Evolutionary conservation across 805 yeast genomes (phyloP).

Genomic region (Yamadazyma laniorum): DNA sequence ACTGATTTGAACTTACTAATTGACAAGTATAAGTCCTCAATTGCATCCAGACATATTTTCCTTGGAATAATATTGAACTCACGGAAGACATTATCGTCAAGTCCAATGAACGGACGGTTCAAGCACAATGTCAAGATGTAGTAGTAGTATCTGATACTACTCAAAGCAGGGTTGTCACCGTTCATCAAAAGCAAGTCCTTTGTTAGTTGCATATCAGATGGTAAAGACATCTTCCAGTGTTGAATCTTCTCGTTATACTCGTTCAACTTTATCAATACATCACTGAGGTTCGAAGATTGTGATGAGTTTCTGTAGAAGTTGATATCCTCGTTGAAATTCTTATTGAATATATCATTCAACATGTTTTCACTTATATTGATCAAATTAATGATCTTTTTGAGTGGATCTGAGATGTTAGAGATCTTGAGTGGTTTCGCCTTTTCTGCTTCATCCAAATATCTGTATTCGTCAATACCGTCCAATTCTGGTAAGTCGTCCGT

Average conservation of each 20-base stretch:
- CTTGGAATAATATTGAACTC: slow-evolving; percentile 20
- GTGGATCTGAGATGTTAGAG: slow-evolving; percentile 43
- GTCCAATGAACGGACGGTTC: slow-evolving; percentile 57
- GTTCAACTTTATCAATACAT: slow-evolving; percentile 36
- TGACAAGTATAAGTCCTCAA: slow-evolving; percentile 41
- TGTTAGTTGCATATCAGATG: slow-evolving; percentile 51
- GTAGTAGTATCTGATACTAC: slow-evolving; percentile 55
- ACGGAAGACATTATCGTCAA: slow-evolving; percentile 24
- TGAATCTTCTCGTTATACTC: slow-evolving; percentile 50
- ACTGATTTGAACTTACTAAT: slow-evolving; percentile 34
- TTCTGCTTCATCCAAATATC: slow-evolving; percentile 31
- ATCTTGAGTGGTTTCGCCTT: slow-evolving; percentile 17
- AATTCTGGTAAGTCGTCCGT: slow-evolving; percentile 59
- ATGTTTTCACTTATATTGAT: slow-evolving; percentile 45
- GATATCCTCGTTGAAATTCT: slow-evolving; percentile 29
- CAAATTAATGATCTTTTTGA: slow-evolving; percentile 41
- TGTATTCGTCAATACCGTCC: slow-evolving; percentile 60
- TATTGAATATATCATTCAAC: slow-evolving; percentile 45
- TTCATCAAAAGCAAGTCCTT: slow-evolving; percentile 34
- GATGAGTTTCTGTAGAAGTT: slow-evolving; percentile 17
- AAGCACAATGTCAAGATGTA: slow-evolving; percentile 58
- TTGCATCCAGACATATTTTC: slow-evolving; percentile 36
- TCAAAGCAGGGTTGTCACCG: slow-evolving; percentile 53
- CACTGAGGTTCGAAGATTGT: slow-evolving; percentile 43
- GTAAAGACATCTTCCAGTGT: slow-evolving; percentile 52